These are phyloP conservation scores for maize (Zea mays) DNA, from an alignment of 176 grass and related monocot genomes.

Conservation along the genomic window Zm-B73-REFERENCE-NAM-5.0 NC_050103.1:139031001-139031500, in stretches of 20 bases:
- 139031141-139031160: conserved; percentile 95
- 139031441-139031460: too few species aligned
- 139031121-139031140: conserved; percentile 87
- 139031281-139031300: too few species aligned
- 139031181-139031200: conserved; percentile 72
- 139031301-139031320: too few species aligned
- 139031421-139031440: too few species aligned
- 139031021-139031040: conserved; percentile 64
- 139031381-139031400: too few species aligned
- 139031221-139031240: conserved; percentile 88
- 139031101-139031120: conserved; percentile 71
- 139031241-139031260: conserved; percentile 77
- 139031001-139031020: conserved; percentile 58
- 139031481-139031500: too few species aligned
- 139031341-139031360: too few species aligned
- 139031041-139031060: conserved; percentile 36
- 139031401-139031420: too few species aligned
- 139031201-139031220: conserved; percentile 69
- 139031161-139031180: conserved; percentile 61
- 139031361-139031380: too few species aligned
- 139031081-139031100: conserved; percentile 80
- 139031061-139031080: conserved; percentile 39
- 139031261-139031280: conserved; percentile 25
- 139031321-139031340: too few species aligned
- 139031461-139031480: too few species aligned